A percentile compares a stretch with the other conserved stretches of the same genome.
Conservation (phyloP, 768 basidiomycete species). For the Leccinum obscurum region DNA sequence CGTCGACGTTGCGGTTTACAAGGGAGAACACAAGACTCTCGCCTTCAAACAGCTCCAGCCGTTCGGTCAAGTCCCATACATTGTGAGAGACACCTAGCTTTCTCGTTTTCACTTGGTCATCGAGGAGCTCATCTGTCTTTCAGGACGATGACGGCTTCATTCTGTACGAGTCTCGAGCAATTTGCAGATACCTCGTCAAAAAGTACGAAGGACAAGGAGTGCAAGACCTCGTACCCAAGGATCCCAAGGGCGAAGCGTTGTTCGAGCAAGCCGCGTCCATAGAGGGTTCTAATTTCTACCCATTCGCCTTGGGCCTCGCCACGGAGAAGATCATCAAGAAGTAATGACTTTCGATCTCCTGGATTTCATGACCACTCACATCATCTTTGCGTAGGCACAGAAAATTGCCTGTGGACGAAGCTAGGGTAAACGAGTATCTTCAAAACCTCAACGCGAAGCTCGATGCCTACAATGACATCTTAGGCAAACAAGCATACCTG, state of each 20-base stretch:
- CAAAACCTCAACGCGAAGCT: constrained; percentile 39
- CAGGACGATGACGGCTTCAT: background rate
- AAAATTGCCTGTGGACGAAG: constrained; percentile 19
- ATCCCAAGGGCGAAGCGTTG: constrained; percentile 13
- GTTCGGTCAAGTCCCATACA: background rate
- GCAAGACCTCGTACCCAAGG: constrained; percentile 17
- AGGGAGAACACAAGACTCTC: background rate
- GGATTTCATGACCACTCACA: constrained; percentile 2
- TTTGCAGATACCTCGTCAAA: constrained; percentile 26
- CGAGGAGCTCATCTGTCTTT: background rate
- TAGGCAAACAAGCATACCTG: constrained; percentile 52
- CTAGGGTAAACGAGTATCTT: constrained; percentile 23
- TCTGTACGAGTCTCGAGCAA: background rate
- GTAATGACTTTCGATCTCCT: constrained; percentile 35
- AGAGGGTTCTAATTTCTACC: constrained; percentile 45
- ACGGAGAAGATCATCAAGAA: constrained; percentile 52
- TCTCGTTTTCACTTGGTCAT: background rate
- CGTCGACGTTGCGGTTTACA: constrained; percentile 19
- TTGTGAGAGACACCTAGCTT: constrained; percentile 7
- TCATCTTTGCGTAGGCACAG: constrained; percentile 6
- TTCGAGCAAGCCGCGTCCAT: constrained; percentile 25
- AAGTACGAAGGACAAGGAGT: constrained; percentile 29
- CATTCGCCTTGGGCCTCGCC: constrained; percentile 40
- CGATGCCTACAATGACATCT: constrained; percentile 52
- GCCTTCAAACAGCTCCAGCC: constrained; percentile 19